Evolutionary conservation across 2,329 filamentous ascomycete species (phyloP), one percentile per base, ranked within the genome.

Genomic region (Penicillium sumatraense): DNA sequence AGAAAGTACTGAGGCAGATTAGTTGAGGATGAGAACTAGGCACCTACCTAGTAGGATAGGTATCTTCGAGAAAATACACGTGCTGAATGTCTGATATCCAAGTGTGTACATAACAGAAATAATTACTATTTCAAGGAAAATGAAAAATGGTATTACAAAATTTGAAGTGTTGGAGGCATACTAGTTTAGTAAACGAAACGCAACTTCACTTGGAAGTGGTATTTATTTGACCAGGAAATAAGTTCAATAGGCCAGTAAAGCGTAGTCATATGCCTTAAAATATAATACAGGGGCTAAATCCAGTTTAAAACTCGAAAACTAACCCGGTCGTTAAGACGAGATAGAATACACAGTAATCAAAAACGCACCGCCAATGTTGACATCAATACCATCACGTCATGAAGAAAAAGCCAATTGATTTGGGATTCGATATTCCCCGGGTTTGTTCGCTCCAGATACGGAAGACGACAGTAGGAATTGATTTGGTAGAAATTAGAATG

Each of bases 361-460:
- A 49, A 57, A 40, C n/a, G 24, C n/a, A 16, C 49, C 45, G 38
- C 41, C 49, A 56, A 49, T 33, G 27, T 54, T 24, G 36, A 55
- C 23, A 56, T 56, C 18, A 45, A 52, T 46, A 49, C 48, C 56
- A 52, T 58, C 52, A 55, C 38, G 40, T 58, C 56, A 33, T 47
- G 5, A 56, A 48, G 44, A 49, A 35, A 33, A 42, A 46, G 26
- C 11, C 47, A 51, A 33, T 27, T 31, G 48, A 53, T 7, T 24
- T 31, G 51, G 49, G 49, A n/a, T n/a, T n/a, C n/a, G n/a, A n/a
- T n/a, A n/a, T n/a, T n/a, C n/a, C n/a, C n/a, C n/a, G n/a, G n/a
- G n/a, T n/a, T n/a, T n/a, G n/a, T n/a, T n/a, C n/a, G n/a, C n/a
- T n/a, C 26, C 16, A 46, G 18, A 14, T 2, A 24, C n/a, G 42